These are phyloP conservation scores for Solanum chaucha DNA, from an alignment of 257 asterid genomes.

Conservation along the genomic window DNA sequence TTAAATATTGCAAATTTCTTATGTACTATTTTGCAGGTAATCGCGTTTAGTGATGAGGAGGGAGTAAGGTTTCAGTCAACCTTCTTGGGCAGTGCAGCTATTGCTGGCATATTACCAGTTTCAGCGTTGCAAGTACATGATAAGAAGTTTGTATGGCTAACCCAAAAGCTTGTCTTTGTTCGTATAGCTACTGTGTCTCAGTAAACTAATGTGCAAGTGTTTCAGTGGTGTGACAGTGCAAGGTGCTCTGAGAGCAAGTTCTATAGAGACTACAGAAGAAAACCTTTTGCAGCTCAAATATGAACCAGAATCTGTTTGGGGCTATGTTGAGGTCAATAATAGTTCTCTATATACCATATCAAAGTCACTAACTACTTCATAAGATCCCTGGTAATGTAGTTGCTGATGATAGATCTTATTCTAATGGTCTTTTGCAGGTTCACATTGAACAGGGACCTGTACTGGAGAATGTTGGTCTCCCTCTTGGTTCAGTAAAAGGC, in stretches of 20 bases:
- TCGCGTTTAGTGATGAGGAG: conserved; percentile 98
- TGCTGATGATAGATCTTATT: conserved; percentile 2
- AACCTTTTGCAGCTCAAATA: conserved; percentile 76
- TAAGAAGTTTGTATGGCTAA: conserved; percentile 54
- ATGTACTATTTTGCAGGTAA: conserved; percentile 33
- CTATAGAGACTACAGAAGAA: conserved; percentile 56
- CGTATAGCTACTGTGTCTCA: conserved; percentile 1
- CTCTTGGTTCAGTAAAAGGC: conserved; percentile 87
- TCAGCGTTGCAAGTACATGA: conserved; percentile 63
- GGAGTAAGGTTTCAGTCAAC: conserved; percentile 97
- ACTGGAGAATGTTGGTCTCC: conserved; percentile 79
- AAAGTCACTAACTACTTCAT: neutral
- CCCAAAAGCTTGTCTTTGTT: conserved; percentile 6
- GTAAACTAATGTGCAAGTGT: conserved; percentile 24
- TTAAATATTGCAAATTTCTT: neutral
- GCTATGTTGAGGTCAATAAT: conserved; percentile 63
- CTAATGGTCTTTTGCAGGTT: conserved; percentile 44
- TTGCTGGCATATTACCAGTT: conserved; percentile 83
- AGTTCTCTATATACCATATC: neutral
- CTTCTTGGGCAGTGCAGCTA: conserved; percentile 97
- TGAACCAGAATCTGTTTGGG: conserved; percentile 76
- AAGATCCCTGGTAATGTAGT: neutral
- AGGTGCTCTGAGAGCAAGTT: conserved; percentile 65
- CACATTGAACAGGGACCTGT: conserved; percentile 99
- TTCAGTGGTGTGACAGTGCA: conserved; percentile 94